Evolutionary conservation across 371 early-diverging fungal genomes (phyloP), one percentile per base, ranked within the genome.

Genomic region (Mucor velutinosus): DNA sequence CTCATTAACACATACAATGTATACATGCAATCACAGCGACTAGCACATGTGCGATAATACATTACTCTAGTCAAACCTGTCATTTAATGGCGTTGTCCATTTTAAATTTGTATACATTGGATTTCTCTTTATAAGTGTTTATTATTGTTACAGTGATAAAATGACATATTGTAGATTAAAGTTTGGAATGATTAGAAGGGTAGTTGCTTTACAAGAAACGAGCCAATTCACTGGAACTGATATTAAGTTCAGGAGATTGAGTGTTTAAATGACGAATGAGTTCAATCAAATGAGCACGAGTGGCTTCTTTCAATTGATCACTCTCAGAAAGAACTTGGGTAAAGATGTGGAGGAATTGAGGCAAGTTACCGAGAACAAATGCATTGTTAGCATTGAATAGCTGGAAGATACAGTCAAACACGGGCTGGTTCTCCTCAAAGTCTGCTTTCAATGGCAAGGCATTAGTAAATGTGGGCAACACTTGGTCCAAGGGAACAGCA

Each of bases 401-500:
- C 8, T 77, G 66, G 76, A 87, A 86, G 25, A 94, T 43, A 55
- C 90, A 83, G 58, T 89, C 81, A 76, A 88, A 93, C 23, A 94
- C 90, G 25, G 92, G 89, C 63, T 86, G 80, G 63, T 94, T 93
- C 77, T 94, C 95, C 62, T 87, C 85, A 73, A 76, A 93, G 72
- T 95, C 95, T 33, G 80, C 80, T 76, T 91, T 87, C 62, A 95
- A 76, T 19, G 96, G 96, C 63, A 95, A 67, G 3, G 86, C 85
- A 27, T 77, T 73, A 23, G 93, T 74, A 72, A 94, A 83, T 15
- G 85, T 90, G 15, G 93, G 93, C 17, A 95, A 74, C 17, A 92
- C 89, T 58, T 85, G 87, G 43, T 87, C 91, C 41, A 93, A 70
- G 3, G 94, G 94, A 4, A 94, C 87, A 5, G 87, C 87, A 41